phyloP scores from a whole-genome alignment of 768 basidiomycete species.

The Tricholoma furcatifolium region DNA sequence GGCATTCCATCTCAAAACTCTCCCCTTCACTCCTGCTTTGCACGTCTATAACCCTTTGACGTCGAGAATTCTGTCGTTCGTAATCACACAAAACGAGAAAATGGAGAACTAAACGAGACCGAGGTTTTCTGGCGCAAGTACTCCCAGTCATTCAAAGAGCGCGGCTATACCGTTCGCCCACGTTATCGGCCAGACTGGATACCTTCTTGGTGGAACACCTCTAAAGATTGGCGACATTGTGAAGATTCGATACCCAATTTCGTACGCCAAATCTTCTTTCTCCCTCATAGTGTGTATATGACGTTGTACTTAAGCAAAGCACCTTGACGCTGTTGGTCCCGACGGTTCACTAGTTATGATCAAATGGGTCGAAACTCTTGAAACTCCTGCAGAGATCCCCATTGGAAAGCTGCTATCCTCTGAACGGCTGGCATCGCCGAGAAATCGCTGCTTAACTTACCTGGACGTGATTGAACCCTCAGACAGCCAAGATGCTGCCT shows the following conservation, averaged over 20 bases:
- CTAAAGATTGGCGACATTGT: neutral
- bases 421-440: conserved; percentile 9
- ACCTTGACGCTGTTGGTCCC: conserved; percentile 27
- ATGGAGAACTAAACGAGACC: too few relatives aligned
- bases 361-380: conserved; percentile 17
- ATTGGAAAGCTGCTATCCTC: conserved; percentile 24
- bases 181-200: conserved; percentile 1
- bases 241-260: neutral
- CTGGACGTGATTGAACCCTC: conserved; percentile 14
- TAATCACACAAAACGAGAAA: too few relatives aligned
- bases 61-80: too few relatives aligned
- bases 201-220: conserved; percentile 1
- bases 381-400: conserved; percentile 25
- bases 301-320: neutral
- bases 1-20: too few relatives aligned
- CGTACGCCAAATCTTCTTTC: neutral
- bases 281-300: neutral
- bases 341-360: conserved; percentile 28
- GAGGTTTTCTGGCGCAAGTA: conserved; percentile 1
- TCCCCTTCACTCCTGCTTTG: too few relatives aligned
- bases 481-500: conserved; percentile 12
- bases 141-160: neutral
- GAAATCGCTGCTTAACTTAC: conserved; percentile 32
- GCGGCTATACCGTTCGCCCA: conserved; percentile 8
- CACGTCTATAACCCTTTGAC: too few relatives aligned